Evolutionary conservation across 2,329 filamentous ascomycete species (phyloP).

Genomic region (Cryphonectria naterciae): DNA sequence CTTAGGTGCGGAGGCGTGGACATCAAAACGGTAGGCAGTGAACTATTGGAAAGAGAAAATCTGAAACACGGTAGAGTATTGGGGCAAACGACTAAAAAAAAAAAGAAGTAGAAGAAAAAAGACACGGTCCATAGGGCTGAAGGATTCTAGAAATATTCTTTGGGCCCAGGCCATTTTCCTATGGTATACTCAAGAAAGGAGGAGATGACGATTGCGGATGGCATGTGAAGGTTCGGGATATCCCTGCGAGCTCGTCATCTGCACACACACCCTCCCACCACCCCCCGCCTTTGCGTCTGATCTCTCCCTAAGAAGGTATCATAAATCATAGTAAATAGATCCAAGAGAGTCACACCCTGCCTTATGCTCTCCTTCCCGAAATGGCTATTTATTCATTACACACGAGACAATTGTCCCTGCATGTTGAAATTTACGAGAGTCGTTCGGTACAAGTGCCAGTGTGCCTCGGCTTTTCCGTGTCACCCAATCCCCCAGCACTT

Average conservation of each 20-base stretch:
- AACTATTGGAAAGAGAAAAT: too few species aligned
- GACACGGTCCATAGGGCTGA: too few species aligned
- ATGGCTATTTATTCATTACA: too few species aligned
- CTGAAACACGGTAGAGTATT: too few species aligned
- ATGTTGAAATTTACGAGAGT: background rate
- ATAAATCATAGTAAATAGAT: background rate
- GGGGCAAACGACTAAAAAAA: too few species aligned
- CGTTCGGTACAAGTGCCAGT: background rate
- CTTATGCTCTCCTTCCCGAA: background rate
- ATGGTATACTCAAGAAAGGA: background rate
- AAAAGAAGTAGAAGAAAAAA: too few species aligned
- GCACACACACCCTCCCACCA: background rate
- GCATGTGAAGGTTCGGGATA: conserved; percentile 11
- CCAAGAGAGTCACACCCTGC: background rate
- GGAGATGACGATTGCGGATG: background rate
- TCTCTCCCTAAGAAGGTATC: background rate
- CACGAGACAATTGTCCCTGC: background rate
- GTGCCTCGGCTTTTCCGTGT: background rate
- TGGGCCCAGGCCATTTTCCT: too few species aligned
- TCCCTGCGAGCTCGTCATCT: background rate
- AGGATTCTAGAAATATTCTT: too few species aligned
- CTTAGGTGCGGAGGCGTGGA: too few species aligned
- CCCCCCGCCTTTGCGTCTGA: background rate
- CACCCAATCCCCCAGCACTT: background rate
- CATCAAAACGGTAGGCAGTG: too few species aligned